Evolutionary conservation across 495 filamentous ascomycete genomes (phyloP).

Genomic region (Neurospora terricola): DNA sequence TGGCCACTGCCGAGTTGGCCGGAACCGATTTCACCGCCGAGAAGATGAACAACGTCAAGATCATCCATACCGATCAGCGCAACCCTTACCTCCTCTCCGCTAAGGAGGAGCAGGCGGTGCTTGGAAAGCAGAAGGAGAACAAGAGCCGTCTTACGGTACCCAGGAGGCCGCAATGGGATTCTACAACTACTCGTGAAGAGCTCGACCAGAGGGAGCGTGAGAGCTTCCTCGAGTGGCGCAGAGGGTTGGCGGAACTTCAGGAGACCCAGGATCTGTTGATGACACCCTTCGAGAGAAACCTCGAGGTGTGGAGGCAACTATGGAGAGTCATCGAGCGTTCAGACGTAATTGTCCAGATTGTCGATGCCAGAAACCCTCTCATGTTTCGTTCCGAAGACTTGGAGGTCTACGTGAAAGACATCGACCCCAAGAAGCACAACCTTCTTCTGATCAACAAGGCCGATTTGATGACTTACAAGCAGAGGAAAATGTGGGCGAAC

Average conservation of each 20-base stretch:
- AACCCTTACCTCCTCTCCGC: slow-evolving; percentile 90
- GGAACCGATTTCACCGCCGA: slow-evolving; percentile 98
- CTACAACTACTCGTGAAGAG: slow-evolving; percentile 67
- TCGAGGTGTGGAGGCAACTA: slow-evolving; percentile 97
- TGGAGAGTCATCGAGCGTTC: slow-evolving; percentile 98
- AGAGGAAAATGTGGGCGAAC: slow-evolving; percentile 77
- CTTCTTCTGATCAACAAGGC: slow-evolving; percentile 95
- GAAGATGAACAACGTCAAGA: slow-evolving; percentile 97
- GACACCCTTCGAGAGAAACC: slow-evolving; percentile 96
- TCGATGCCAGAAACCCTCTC: slow-evolving; percentile 90
- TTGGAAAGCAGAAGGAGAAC: slow-evolving; percentile 75
- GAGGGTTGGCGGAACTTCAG: slow-evolving; percentile 83
- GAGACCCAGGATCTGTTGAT: slow-evolving; percentile 89
- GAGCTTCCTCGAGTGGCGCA: slow-evolving; percentile 77
- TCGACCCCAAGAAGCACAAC: slow-evolving; percentile 81
- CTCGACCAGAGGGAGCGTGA: slow-evolving; percentile 72
- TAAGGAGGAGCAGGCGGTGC: slow-evolving; percentile 67
- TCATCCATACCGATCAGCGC: slow-evolving; percentile 88
- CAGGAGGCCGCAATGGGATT: slow-evolving; percentile 80
- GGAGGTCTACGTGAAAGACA: slow-evolving; percentile 88
- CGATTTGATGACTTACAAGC: slow-evolving; percentile 92
- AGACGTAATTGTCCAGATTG: slow-evolving; percentile 95
- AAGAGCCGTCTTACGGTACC: slow-evolving; percentile 75
- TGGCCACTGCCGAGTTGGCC: slow-evolving; percentile 80
- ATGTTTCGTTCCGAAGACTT: slow-evolving; percentile 92